Evolutionary conservation across 2,329 filamentous ascomycete genomes (phyloP).

Genomic region (Stemphylium lycopersici): DNA sequence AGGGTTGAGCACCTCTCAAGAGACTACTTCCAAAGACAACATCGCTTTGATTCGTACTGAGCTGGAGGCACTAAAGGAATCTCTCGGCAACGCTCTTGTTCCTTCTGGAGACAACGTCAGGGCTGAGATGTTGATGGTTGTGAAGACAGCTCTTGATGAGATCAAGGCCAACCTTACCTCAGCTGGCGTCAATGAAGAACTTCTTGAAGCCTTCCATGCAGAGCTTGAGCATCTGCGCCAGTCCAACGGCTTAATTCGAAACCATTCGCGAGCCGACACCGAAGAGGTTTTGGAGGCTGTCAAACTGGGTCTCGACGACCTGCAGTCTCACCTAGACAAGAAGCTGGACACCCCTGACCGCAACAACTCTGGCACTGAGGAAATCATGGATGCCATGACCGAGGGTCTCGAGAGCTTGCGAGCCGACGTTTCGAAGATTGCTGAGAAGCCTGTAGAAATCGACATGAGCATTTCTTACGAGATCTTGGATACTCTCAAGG

Average conservation of each 20-base stretch:
- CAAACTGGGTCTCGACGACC: conserved; percentile 57
- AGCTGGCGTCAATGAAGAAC: conserved; percentile 54
- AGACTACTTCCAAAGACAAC: conserved; percentile 50
- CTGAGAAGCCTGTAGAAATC: conserved; percentile 79
- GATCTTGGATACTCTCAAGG: conserved; percentile 84
- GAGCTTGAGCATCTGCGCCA: conserved; percentile 58
- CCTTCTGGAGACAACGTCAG: conserved; percentile 46
- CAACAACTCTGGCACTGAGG: conserved; percentile 60
- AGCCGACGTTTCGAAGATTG: conserved; percentile 74
- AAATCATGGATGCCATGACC: conserved; percentile 66
- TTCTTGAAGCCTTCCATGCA: conserved; percentile 58
- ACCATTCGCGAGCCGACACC: conserved; percentile 51
- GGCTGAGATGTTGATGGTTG: conserved; percentile 50
- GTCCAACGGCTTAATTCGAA: conserved; percentile 49
- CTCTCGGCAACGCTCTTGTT: conserved; percentile 51
- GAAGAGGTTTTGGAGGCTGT: conserved; percentile 58
- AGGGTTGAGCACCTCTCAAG: conserved; percentile 51
- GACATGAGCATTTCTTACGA: conserved; percentile 88
- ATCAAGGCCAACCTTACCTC: conserved; percentile 40
- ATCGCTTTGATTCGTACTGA: conserved; percentile 53
- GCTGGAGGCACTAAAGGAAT: conserved; percentile 52
- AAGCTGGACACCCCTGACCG: conserved; percentile 62
- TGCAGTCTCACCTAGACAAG: conserved; percentile 57
- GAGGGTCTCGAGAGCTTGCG: conserved; percentile 77
- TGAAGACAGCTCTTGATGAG: conserved; percentile 48